These are phyloP conservation scores for Termitomyces sp. DNA, from an alignment of 768 basidiomycete genomes.

Conservation along the genomic window DNA sequence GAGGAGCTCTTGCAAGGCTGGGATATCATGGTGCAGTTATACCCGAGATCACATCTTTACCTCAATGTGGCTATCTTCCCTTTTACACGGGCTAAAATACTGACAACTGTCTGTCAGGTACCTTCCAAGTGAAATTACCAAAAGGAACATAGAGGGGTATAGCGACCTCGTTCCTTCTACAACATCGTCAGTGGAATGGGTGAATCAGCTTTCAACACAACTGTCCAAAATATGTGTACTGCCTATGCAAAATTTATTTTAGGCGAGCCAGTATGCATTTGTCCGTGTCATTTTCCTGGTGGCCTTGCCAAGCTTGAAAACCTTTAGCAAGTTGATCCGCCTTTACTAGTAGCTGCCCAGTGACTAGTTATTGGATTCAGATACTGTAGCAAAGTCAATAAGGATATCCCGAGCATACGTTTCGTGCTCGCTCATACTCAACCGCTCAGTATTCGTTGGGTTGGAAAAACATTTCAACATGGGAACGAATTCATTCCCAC, in stretches of 20 bases:
- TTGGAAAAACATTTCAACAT: no score
- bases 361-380: no score
- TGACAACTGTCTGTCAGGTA: constrained; percentile 43
- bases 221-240: background rate
- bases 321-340: no score
- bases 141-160: constrained; percentile 39
- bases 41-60: constrained; percentile 76
- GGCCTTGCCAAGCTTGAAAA: no score
- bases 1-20: constrained; percentile 74
- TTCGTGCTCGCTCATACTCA: no score
- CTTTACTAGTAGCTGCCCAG: no score
- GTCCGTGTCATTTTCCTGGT: no score
- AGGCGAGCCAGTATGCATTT: background rate
- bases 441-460: no score
- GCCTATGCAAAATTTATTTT: background rate
- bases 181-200: no score
- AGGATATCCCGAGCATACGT: no score
- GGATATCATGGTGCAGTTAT: constrained; percentile 73
- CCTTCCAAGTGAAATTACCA: constrained; percentile 79
- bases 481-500: no score
- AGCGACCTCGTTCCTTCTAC: background rate
- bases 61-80: constrained; percentile 62
- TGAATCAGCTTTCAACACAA: background rate
- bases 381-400: no score
- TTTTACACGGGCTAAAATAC: background rate